phyloP scores from a whole-genome alignment of 2,329 filamentous ascomycete genomes.

The Neonectria punicea region DNA sequence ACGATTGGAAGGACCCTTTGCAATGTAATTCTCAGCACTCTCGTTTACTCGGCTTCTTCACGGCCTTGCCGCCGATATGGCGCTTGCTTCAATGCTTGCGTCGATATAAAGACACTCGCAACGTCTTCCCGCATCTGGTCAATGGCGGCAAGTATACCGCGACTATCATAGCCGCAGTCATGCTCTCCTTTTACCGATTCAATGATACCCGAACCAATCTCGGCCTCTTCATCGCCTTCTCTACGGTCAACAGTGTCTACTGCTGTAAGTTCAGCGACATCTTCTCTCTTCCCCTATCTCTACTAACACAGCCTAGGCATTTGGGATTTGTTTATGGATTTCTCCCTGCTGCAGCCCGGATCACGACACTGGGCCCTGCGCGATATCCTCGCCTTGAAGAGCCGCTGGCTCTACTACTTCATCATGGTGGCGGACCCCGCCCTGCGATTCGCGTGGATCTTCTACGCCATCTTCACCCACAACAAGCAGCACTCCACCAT shows the following conservation, averaged over 20 bases:
- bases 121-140: conserved; percentile 90
- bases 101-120: conserved; percentile 86
- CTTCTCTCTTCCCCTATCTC: not conserved
- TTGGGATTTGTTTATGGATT: conserved; percentile 98
- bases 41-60: conserved; percentile 85
- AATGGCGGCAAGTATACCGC: conserved; percentile 93
- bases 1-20: conserved; percentile 75
- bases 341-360: conserved; percentile 85
- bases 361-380: conserved; percentile 76
- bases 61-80: conserved; percentile 86
- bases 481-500: conserved; percentile 85
- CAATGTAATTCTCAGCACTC: conserved; percentile 90
- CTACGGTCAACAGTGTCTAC: conserved; percentile 85
- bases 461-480: conserved; percentile 86
- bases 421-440: conserved; percentile 87
- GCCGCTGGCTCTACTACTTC: conserved; percentile 83
- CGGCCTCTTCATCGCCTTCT: conserved; percentile 82
- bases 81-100: conserved; percentile 90
- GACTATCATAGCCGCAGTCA: conserved; percentile 82
- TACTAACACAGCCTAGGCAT: conserved; percentile 62
- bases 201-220: conserved; percentile 65
- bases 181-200: conserved; percentile 86
- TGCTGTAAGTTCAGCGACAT: conserved; percentile 66
- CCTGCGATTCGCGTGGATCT: conserved; percentile 92
- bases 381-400: conserved; percentile 82